Evolutionary conservation across 2,329 filamentous ascomycete species (phyloP).

Genomic region (Drechslerella coelobrocha): DNA sequence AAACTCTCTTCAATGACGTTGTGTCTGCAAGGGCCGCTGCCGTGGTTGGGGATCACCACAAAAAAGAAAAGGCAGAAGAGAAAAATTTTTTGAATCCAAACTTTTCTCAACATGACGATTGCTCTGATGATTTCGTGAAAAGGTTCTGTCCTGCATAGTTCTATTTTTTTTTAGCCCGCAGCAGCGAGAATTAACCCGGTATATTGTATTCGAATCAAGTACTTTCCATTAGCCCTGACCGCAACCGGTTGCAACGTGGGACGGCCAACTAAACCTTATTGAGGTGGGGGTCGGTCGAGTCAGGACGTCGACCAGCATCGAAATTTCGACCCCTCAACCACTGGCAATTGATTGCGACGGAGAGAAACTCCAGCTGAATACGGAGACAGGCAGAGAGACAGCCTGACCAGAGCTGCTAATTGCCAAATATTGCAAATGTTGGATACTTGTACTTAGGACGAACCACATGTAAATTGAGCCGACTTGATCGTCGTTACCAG

Average conservation of each 20-base stretch:
- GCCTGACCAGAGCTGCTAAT: too few species aligned
- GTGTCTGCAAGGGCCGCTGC: neutral
- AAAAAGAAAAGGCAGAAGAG: neutral
- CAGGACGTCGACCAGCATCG: neutral
- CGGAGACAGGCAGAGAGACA: too few species aligned
- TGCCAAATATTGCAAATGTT: too few species aligned
- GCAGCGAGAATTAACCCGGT: neutral
- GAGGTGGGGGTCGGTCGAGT: conserved; percentile 5
- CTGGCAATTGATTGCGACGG: too few species aligned
- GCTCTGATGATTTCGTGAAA: neutral
- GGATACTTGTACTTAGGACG: too few species aligned
- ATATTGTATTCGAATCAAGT: neutral
- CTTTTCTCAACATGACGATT: neutral
- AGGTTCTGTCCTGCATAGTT: too few species aligned
- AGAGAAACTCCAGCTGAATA: too few species aligned
- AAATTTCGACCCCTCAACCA: too few species aligned
- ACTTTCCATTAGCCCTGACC: neutral
- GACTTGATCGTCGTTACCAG: too few species aligned
- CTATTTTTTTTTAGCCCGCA: neutral
- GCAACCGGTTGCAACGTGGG: conserved; percentile 44
- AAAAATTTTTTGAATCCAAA: neutral
- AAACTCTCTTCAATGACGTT: conserved; percentile 1
- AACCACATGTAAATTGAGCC: too few species aligned
- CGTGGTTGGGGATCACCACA: too few species aligned
- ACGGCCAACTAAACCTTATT: conserved; percentile 42